Evolutionary conservation across 2,329 filamentous ascomycete genomes (phyloP), one percentile per base, ranked within the genome.

Genomic region (Pseudocercospora macadamiae): DNA sequence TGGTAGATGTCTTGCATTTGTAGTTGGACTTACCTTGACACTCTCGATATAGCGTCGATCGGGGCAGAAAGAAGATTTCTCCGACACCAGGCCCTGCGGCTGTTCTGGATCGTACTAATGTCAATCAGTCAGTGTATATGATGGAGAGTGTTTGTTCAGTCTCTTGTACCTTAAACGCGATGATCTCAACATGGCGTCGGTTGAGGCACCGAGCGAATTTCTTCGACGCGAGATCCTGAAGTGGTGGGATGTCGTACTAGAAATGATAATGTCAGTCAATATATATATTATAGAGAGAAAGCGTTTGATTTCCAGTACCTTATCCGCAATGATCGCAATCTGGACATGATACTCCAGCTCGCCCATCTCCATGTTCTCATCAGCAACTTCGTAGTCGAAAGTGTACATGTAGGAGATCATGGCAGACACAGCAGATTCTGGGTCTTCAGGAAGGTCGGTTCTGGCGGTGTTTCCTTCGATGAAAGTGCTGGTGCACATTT

Each of bases 331-430:
- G 18, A 52, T 32, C 8, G 28, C 30, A 2, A 52, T 34, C 8
- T 52, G 28, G 8, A 52, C 30, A 23, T 52, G 49, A 12, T 23
- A 19, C 16, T 30, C 9, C n/a, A 52, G 28, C 14, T 8, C 37
- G 1, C 10, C 4, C 3, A n/a, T 10, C 8, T 36, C 7, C 8
- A 6, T 19, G 9, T 10, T 37, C 14, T 26, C 12, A 6, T n/a
- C 12, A 8, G 25, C 9, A 18, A 14, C 8, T 1, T 12, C n/a
- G 53, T 49, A 55, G 6, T 10, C 9, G 18, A 47, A 19, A 12
- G 42, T 25, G 21, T 57, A 57, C 45, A 51, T 44, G 34, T 30
- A 51, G 2, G 44, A 4, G 2, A 51, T 18, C 47, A 57, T 32
- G 16, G 47, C 37, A 14, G 9, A 10, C 16, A 47, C 10, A 39